Evolutionary conservation across 306 rosid genomes (phyloP).

Genomic region (Citrullus mucosospermus): DNA sequence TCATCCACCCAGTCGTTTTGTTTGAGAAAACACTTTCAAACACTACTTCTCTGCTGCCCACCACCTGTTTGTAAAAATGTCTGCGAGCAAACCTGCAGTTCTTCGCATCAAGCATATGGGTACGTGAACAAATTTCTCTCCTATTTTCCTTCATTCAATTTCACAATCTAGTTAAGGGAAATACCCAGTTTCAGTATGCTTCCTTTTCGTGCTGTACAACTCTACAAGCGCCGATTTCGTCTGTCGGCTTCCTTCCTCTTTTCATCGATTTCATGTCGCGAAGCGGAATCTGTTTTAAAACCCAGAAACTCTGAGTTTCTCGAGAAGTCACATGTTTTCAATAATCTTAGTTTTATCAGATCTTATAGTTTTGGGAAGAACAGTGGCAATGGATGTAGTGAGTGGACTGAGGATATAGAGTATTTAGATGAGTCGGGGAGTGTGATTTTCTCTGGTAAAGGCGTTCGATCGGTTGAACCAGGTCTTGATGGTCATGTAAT

Average conservation of each 20-base stretch:
- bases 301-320: neutral
- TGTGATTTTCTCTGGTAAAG: slow-evolving; percentile 70
- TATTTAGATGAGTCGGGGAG: slow-evolving; percentile 79
- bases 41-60: neutral
- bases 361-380: slow-evolving; percentile 30
- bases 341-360: slow-evolving; percentile 13
- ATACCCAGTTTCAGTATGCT: neutral
- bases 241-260: neutral
- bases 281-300: neutral
- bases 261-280: neutral
- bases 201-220: slow-evolving; percentile 6
- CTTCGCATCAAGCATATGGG: neutral
- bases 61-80: slow-evolving; percentile 1
- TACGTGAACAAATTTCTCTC: neutral
- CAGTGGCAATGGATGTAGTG: slow-evolving; percentile 19
- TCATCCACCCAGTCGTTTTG: no score
- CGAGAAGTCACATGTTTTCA: neutral
- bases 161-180: neutral
- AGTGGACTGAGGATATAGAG: slow-evolving; percentile 85
- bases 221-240: neutral
- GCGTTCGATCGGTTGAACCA: slow-evolving; percentile 67
- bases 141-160: neutral
- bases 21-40: no score
- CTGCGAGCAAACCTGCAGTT: neutral
- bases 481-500: slow-evolving; percentile 86